phyloP scores from a whole-genome alignment of 2,329 filamentous ascomycete species.

The Phyllosticta ampelicida region DNA sequence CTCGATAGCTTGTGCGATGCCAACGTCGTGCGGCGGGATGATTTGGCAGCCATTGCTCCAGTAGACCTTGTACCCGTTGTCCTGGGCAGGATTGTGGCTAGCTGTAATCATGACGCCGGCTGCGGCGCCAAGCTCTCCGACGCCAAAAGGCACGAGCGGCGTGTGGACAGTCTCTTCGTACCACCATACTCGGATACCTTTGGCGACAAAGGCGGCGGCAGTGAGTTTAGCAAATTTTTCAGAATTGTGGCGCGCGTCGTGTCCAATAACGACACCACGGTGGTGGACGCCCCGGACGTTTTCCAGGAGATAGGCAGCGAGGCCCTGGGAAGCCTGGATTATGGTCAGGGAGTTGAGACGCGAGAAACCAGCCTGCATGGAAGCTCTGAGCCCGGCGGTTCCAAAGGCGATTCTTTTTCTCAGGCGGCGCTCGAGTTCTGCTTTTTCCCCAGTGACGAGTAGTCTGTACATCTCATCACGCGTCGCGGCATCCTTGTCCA shows the following conservation, averaged over 20 bases:
- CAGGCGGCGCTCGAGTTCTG: slow-evolving; percentile 44
- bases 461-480: slow-evolving; percentile 44
- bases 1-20: slow-evolving; percentile 47
- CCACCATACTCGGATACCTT: slow-evolving; percentile 49
- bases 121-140: slow-evolving; percentile 41
- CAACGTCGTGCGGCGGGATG: slow-evolving; percentile 49
- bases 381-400: slow-evolving; percentile 51
- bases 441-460: slow-evolving; percentile 33
- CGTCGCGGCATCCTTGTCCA: slow-evolving; percentile 45
- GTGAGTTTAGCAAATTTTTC: slow-evolving; percentile 49
- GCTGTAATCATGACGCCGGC: slow-evolving; percentile 58
- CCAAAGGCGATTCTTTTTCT: slow-evolving; percentile 49
- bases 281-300: slow-evolving; percentile 32
- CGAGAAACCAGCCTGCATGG: slow-evolving; percentile 55
- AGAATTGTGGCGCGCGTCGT: slow-evolving; percentile 54
- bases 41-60: slow-evolving; percentile 56
- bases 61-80: slow-evolving; percentile 61
- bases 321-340: slow-evolving; percentile 54
- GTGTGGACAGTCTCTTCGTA: slow-evolving; percentile 48
- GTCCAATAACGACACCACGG: slow-evolving; percentile 48
- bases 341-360: slow-evolving; percentile 50
- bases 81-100: slow-evolving; percentile 52
- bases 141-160: slow-evolving; percentile 51
- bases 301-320: slow-evolving; percentile 47
- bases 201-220: slow-evolving; percentile 48